Evolutionary conservation across 495 filamentous ascomycete genomes (phyloP).

Genomic region (Penicillium cosmopolitanum): DNA sequence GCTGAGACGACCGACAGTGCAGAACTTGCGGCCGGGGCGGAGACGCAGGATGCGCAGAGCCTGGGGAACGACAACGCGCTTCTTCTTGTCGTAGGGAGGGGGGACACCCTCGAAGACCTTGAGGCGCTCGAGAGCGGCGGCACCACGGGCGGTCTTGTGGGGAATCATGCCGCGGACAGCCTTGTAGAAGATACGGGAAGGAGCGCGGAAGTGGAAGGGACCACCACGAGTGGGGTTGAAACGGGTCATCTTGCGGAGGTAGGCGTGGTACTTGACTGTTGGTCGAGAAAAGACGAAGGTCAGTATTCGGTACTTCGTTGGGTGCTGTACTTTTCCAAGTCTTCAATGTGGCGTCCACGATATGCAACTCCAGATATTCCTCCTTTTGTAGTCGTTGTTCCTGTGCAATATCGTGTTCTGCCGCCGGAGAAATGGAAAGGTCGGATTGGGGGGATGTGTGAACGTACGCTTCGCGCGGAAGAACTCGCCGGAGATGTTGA

Average conservation of each 20-base stretch:
- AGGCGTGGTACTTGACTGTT: constrained; percentile 99
- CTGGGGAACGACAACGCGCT: constrained; percentile 98
- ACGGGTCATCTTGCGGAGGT: constrained; percentile 99
- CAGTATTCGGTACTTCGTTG: constrained; percentile 31
- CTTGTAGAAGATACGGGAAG: constrained; percentile 99
- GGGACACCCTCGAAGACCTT: constrained; percentile 99
- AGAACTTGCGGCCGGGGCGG: constrained; percentile 99
- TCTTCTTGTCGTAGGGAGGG: constrained; percentile 99
- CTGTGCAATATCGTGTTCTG: not conserved
- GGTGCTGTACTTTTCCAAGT: not conserved
- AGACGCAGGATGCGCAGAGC: constrained; percentile 91
- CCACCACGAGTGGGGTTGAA: constrained; percentile 99
- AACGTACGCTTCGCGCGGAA: constrained; percentile 99
- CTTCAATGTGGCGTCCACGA: not conserved
- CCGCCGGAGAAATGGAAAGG: not conserved
- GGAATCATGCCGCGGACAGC: constrained; percentile 99
- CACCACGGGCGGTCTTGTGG: constrained; percentile 98
- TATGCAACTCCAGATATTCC: constrained; percentile 14
- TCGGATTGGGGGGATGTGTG: constrained; percentile 15
- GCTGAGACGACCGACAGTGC: constrained; percentile 94
- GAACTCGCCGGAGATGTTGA: constrained; percentile 99
- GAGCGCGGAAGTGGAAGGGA: constrained; percentile 99
- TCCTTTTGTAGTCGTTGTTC: not conserved
- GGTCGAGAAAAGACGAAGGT: constrained; percentile 29
- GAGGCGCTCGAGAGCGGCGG: constrained; percentile 93